These are phyloP conservation scores for Mycena capillaripes DNA, from an alignment of 768 basidiomycete genomes.

Conservation along the genomic window DNA sequence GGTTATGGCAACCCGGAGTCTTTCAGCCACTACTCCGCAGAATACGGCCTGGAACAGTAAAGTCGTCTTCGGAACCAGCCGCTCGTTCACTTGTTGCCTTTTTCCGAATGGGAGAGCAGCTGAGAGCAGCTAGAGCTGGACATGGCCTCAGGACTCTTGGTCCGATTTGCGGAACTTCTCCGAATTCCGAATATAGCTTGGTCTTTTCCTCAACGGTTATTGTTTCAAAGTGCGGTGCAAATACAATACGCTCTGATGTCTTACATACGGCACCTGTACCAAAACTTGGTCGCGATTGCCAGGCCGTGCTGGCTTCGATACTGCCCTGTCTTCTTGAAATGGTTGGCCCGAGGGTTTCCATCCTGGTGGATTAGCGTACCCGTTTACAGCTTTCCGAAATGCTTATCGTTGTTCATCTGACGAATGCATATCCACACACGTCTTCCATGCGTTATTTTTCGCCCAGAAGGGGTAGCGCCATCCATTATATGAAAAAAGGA, in stretches of 20 bases:
- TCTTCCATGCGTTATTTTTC: not conserved
- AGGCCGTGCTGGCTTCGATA: too few relatives aligned
- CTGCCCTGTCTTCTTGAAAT: not conserved
- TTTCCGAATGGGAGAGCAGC: not conserved
- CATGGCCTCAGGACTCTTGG: not conserved
- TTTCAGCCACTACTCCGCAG: not conserved
- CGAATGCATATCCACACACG: not conserved
- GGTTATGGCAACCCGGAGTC: too few relatives aligned
- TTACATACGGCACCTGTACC: too few relatives aligned
- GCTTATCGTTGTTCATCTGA: not conserved
- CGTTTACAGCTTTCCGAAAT: not conserved
- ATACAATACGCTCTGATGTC: too few relatives aligned
- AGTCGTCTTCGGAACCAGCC: not conserved
- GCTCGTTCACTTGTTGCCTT: not conserved
- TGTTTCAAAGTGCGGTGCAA: too few relatives aligned
- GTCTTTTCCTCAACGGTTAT: too few relatives aligned
- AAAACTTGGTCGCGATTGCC: too few relatives aligned
- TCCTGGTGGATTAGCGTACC: not conserved
- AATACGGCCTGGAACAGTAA: not conserved
- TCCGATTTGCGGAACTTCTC: not conserved
- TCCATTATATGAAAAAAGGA: not conserved
- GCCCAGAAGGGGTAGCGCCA: not conserved
- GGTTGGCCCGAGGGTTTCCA: not conserved
- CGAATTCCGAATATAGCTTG: not conserved
- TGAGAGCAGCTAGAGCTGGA: too few relatives aligned